Conservation (phyloP, 371 early-diverging fungal genomes). For the Syncephalastrum racemosum region DNA sequence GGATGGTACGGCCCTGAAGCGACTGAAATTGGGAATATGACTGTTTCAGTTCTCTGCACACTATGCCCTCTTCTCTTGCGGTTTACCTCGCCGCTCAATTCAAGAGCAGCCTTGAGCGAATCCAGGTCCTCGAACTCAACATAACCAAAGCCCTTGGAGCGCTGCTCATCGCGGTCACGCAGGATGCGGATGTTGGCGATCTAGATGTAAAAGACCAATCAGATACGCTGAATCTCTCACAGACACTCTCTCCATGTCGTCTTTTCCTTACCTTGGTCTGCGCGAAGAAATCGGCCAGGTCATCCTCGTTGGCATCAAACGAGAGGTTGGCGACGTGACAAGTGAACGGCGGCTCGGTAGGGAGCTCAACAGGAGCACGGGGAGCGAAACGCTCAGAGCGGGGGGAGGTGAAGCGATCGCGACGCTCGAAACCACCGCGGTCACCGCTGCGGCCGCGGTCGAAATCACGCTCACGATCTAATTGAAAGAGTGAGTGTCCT, state of each 20-base stretch:
- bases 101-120: constrained; percentile 78
- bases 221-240: background rate
- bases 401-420: constrained; percentile 30
- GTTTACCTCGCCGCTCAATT: constrained; percentile 55
- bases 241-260: background rate
- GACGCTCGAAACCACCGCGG: constrained; percentile 42
- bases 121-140: constrained; percentile 88
- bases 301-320: constrained; percentile 76
- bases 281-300: constrained; percentile 73
- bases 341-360: constrained; percentile 86
- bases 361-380: constrained; percentile 69
- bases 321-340: constrained; percentile 89
- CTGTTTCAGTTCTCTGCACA: background rate
- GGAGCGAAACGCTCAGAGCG: constrained; percentile 39
- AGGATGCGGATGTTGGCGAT: constrained; percentile 67
- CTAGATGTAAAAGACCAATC: constrained; percentile 22
- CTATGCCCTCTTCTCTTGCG: background rate
- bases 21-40: constrained; percentile 8
- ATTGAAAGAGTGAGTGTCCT: background rate
- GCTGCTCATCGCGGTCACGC: constrained; percentile 72
- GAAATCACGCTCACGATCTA: constrained; percentile 19
- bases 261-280: constrained; percentile 53
- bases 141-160: constrained; percentile 92
- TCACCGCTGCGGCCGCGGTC: constrained; percentile 22
- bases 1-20: constrained; percentile 70